Evolutionary conservation across 495 filamentous ascomycete genomes (phyloP).

Genomic region (Rostrohypoxylon terebratum): DNA sequence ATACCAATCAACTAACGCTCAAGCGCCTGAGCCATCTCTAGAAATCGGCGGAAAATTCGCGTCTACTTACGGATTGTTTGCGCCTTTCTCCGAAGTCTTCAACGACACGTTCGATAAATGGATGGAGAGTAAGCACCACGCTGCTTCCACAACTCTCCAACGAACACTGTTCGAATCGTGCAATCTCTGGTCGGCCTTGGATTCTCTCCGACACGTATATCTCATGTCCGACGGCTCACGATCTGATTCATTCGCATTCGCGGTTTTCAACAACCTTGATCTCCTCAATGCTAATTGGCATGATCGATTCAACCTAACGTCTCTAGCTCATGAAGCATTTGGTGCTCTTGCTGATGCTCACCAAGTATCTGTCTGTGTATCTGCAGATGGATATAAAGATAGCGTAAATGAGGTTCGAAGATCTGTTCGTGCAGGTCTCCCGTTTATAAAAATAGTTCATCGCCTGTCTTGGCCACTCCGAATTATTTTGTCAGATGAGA

Average conservation of each 20-base stretch:
- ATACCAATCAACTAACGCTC: constrained; percentile 47
- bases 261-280: constrained; percentile 84
- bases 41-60: constrained; percentile 68
- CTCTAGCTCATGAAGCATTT: constrained; percentile 78
- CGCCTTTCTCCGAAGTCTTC: constrained; percentile 82
- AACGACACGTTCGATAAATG: constrained; percentile 73
- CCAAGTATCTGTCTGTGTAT: constrained; percentile 67
- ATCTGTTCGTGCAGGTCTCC: constrained; percentile 63
- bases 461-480: constrained; percentile 86
- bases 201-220: constrained; percentile 77
- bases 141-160: constrained; percentile 72
- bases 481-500: constrained; percentile 76
- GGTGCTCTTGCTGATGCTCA: constrained; percentile 66
- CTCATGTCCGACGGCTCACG: constrained; percentile 76
- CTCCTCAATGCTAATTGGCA: constrained; percentile 74
- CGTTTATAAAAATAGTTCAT: constrained; percentile 69
- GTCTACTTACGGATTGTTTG: constrained; percentile 57
- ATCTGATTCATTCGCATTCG: constrained; percentile 70
- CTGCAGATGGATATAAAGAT: constrained; percentile 51
- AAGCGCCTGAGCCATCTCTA: constrained; percentile 51
- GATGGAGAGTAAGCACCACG: constrained; percentile 77
- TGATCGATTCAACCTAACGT: constrained; percentile 84
- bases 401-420: constrained; percentile 53
- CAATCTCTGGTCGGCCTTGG: constrained; percentile 72
- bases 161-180: constrained; percentile 74